Percentiles rank a stretch among this genome's conserved stretches.
Evolutionary conservation across 768 basidiomycete species (phyloP).

Genomic region (Tylopilus vinaceipallidus): DNA sequence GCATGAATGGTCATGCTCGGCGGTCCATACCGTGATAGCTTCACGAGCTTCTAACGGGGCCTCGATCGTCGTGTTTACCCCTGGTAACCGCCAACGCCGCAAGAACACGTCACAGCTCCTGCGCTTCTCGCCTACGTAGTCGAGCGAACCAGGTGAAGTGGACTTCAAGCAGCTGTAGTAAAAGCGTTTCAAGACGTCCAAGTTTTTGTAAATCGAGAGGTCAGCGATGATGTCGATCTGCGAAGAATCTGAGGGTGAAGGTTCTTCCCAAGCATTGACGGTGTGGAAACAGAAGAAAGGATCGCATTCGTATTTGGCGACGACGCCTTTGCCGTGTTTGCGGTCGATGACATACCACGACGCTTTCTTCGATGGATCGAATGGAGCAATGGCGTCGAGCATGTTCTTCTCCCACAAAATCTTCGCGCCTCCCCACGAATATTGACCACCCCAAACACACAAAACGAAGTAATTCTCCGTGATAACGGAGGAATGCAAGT

Average conservation of each 20-base stretch:
- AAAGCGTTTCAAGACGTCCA: slow-evolving; percentile 31
- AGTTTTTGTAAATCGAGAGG: slow-evolving; percentile 34
- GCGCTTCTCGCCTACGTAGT: slow-evolving; percentile 24
- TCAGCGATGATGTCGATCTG: slow-evolving; percentile 37
- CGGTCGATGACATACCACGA: slow-evolving; percentile 41
- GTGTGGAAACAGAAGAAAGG: slow-evolving; percentile 42
- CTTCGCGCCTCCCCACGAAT: slow-evolving; percentile 27
- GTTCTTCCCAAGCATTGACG: slow-evolving; percentile 39
- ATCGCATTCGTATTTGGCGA: slow-evolving; percentile 36
- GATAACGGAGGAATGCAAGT: slow-evolving; percentile 38
- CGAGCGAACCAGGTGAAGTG: slow-evolving; percentile 23
- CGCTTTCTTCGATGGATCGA: slow-evolving; percentile 27
- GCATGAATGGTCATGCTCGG: slow-evolving; percentile 28
- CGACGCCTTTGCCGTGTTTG: slow-evolving; percentile 33
- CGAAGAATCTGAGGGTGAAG: slow-evolving; percentile 19
- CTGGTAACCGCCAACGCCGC: slow-evolving; percentile 32
- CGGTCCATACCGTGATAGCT: slow-evolving; percentile 20
- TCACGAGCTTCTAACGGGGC: slow-evolving; percentile 14
- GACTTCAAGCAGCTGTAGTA: slow-evolving; percentile 32
- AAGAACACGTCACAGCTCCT: slow-evolving; percentile 20
- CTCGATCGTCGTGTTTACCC: slow-evolving; percentile 20
- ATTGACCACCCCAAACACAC: slow-evolving; percentile 35
- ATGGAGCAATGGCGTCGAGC: slow-evolving; percentile 33
- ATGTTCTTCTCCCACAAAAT: slow-evolving; percentile 33
- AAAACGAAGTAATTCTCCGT: slow-evolving; percentile 38